Evolutionary conservation across 108 stramenopile species (phyloP).

Genomic region (Poteriospumella lacustris): DNA sequence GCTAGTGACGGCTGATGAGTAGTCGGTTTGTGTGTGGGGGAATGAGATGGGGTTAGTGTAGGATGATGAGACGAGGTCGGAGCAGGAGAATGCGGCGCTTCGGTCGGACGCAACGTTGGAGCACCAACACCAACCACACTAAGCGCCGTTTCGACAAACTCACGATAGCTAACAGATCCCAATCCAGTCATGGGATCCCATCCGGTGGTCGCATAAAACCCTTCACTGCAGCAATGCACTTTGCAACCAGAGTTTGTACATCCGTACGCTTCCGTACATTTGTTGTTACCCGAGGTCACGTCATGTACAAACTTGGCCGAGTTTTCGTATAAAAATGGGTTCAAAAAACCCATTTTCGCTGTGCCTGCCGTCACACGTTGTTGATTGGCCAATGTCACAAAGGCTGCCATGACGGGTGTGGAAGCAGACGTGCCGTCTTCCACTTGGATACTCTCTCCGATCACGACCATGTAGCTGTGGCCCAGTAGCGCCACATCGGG

Average conservation of each 20-base stretch:
- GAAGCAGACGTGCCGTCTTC: constrained; percentile 8
- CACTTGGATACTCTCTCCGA: not conserved
- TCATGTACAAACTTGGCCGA: not conserved
- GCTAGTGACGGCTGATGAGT: no score
- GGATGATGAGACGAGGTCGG: no score
- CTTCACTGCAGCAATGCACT: constrained; percentile 24
- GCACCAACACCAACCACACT: no score
- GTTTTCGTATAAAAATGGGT: not conserved
- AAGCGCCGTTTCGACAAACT: no score
- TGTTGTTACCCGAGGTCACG: not conserved
- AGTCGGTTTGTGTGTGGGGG: no score
- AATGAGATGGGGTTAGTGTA: no score
- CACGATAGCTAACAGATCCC: constrained; percentile 15
- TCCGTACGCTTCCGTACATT: not conserved
- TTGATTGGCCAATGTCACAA: not conserved
- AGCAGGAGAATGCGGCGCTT: no score
- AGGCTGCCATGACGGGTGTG: constrained; percentile 3
- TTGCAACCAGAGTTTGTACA: no score
- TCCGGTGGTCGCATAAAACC: constrained; percentile 35
- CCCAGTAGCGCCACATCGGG: constrained; percentile 24
- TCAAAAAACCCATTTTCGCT: constrained; percentile 3
- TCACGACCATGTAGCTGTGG: not conserved
- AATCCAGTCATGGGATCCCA: constrained; percentile 42
- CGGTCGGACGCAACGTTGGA: no score
- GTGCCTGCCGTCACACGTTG: not conserved